Percentiles rank a stretch among this genome's conserved stretches.
These are phyloP conservation scores for Penicillium sp. DNA, from an alignment of 2,329 filamentous ascomycete species.

Conservation along the genomic window DNA sequence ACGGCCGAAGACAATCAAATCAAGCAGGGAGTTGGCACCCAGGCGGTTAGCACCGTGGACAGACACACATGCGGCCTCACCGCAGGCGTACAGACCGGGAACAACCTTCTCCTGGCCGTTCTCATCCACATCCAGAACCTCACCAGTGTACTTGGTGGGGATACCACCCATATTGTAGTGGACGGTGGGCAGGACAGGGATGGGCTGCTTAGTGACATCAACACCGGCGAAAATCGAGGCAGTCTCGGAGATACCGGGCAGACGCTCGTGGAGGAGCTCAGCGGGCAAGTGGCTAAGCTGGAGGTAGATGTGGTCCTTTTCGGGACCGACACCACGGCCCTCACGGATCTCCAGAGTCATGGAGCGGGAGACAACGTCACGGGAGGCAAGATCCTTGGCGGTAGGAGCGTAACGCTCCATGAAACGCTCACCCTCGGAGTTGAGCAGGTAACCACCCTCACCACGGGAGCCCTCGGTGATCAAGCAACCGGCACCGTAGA, in stretches of 20 bases:
- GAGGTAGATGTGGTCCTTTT: conserved; percentile 98
- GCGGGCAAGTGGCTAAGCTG: conserved; percentile 93
- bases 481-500: conserved; percentile 96
- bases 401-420: conserved; percentile 99
- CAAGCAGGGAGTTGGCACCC: conserved; percentile 95
- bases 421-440: conserved; percentile 97
- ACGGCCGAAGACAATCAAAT: conserved; percentile 95
- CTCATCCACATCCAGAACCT: conserved; percentile 87
- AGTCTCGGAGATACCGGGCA: conserved; percentile 98
- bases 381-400: conserved; percentile 93
- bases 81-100: conserved; percentile 90
- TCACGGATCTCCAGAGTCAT: conserved; percentile 99
- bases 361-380: conserved; percentile 93
- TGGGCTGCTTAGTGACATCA: conserved; percentile 94
- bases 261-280: conserved; percentile 90
- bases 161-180: conserved; percentile 99
- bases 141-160: conserved; percentile 93
- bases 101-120: conserved; percentile 89
- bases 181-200: conserved; percentile 92
- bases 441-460: conserved; percentile 96
- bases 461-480: conserved; percentile 98
- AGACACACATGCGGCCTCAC: conserved; percentile 95
- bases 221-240: conserved; percentile 96
- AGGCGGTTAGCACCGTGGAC: conserved; percentile 98
- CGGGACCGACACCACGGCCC: conserved; percentile 91